A percentile compares a stretch with the other conserved stretches of the same genome.
Conservation (phyloP, 1,284 basidiomycete species). For the Spongiforma sp. region DNA sequence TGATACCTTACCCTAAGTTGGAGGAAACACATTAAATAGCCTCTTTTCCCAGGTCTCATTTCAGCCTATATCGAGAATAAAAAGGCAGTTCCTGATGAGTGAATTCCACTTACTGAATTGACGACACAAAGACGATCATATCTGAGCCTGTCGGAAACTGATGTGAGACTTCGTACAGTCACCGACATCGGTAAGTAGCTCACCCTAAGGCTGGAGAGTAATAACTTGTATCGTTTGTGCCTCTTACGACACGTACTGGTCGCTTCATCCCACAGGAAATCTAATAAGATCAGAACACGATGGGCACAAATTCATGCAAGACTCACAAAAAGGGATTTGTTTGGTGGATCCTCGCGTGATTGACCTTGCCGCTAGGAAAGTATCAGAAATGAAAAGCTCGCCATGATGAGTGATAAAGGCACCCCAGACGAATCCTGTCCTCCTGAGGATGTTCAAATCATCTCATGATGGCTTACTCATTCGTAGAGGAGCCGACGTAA, state of each 20-base stretch:
- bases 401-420: conserved; percentile 10
- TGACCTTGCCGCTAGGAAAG: conserved; percentile 33
- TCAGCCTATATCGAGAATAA: conserved; percentile 24
- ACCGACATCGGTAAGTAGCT: conserved; percentile 5
- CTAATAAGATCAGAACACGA: conserved; percentile 11
- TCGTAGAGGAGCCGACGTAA: conserved; percentile 45
- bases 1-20: conserved; percentile 26
- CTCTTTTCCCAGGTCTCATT: conserved; percentile 21
- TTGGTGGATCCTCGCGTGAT: conserved; percentile 37
- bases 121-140: conserved; percentile 54
- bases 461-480: not conserved
- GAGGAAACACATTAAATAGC: conserved; percentile 37
- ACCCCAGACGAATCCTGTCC: conserved; percentile 29
- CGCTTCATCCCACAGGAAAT: conserved; percentile 38
- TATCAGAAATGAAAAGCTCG: not conserved
- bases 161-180: not conserved
- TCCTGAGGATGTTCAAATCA: conserved; percentile 24
- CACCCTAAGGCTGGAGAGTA: conserved; percentile 44
- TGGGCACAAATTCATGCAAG: not conserved
- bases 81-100: not conserved
- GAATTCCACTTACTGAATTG: conserved; percentile 23
- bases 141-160: conserved; percentile 40
- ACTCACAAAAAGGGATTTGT: conserved; percentile 40
- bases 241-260: conserved; percentile 49
- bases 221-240: conserved; percentile 22